Percentiles rank a stretch among this genome's conserved stretches.
These are phyloP conservation scores for Phytophthora constricta DNA, from an alignment of 352 stramenopile species.

Conservation along the genomic window DNA sequence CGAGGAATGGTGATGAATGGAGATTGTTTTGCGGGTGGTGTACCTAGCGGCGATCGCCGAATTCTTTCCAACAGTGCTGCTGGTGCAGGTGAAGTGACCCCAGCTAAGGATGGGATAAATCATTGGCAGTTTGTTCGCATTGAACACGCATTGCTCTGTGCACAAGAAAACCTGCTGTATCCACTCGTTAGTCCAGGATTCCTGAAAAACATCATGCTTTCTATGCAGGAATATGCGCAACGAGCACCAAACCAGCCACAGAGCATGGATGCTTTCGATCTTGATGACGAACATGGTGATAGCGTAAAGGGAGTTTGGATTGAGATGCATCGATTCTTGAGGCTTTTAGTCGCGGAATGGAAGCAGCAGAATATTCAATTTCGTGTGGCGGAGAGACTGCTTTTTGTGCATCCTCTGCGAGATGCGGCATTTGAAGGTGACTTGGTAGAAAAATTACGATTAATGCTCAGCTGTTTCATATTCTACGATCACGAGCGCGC, in stretches of 20 bases:
- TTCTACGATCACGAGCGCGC: slow-evolving; percentile 75
- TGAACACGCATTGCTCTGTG: slow-evolving; percentile 59
- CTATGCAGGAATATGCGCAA: slow-evolving; percentile 64
- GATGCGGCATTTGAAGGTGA: slow-evolving; percentile 19
- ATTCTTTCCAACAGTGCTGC: not conserved
- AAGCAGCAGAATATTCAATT: slow-evolving; percentile 70
- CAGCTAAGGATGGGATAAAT: slow-evolving; percentile 29
- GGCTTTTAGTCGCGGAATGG: slow-evolving; percentile 73
- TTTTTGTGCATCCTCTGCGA: slow-evolving; percentile 52
- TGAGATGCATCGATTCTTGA: slow-evolving; percentile 71
- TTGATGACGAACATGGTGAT: slow-evolving; percentile 1
- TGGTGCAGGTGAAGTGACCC: slow-evolving; percentile 11
- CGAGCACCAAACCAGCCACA: slow-evolving; percentile 14
- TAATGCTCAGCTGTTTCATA: slow-evolving; percentile 76
- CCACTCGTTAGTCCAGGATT: slow-evolving; percentile 71
- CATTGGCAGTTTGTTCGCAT: slow-evolving; percentile 74
- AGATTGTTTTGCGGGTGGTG: slow-evolving; percentile 19
- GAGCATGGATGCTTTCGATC: slow-evolving; percentile 13
- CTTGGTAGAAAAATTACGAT: slow-evolving; percentile 58
- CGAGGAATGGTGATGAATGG: slow-evolving; percentile 69
- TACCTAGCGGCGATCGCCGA: slow-evolving; percentile 8
- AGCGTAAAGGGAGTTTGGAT: slow-evolving; percentile 40
- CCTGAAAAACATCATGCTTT: slow-evolving; percentile 60
- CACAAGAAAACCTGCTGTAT: slow-evolving; percentile 76
- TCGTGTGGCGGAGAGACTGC: slow-evolving; percentile 47